A percentile compares a stretch with the other conserved stretches of the same genome.
These are phyloP conservation scores for Ailanthus altissimus DNA, from an alignment of 345 rosid species.

Conservation along the genomic window DNA sequence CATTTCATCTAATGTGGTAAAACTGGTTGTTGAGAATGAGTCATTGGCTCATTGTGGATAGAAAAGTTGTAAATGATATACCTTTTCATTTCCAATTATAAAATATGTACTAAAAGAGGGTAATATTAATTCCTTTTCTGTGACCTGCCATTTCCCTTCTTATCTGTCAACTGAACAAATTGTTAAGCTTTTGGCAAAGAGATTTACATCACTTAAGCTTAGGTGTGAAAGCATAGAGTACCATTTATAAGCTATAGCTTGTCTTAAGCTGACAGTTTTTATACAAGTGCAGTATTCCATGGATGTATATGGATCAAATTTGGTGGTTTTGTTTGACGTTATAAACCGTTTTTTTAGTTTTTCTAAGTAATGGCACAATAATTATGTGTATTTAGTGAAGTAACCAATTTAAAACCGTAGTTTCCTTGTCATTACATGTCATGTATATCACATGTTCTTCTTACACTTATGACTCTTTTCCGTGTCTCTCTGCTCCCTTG, in stretches of 20 bases:
- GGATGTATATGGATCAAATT: not conserved
- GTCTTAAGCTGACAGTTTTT: not conserved
- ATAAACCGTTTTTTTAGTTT: not conserved
- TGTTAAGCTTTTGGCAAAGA: not conserved
- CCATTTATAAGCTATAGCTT: not conserved
- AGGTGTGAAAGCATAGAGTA: not conserved
- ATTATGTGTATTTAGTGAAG: not conserved
- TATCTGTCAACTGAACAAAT: not conserved
- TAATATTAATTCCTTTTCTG: not conserved
- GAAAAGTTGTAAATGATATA: not conserved
- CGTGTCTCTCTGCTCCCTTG: not conserved
- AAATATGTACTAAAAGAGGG: not conserved
- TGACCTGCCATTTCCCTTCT: not conserved
- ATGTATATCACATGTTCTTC: not conserved
- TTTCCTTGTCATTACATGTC: not conserved
- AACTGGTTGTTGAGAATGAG: not conserved
- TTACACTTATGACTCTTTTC: not conserved
- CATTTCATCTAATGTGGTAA: not conserved
- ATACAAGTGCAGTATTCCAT: not conserved
- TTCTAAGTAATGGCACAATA: not conserved
- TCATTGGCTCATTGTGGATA: not conserved
- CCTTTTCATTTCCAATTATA: not conserved
- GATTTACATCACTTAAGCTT: not conserved
- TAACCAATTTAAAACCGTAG: slow-evolving; percentile 1
- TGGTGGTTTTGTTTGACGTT: not conserved